Conservation (phyloP, 2,329 filamentous ascomycete species). For the Fusarium pininemorale region DNA sequence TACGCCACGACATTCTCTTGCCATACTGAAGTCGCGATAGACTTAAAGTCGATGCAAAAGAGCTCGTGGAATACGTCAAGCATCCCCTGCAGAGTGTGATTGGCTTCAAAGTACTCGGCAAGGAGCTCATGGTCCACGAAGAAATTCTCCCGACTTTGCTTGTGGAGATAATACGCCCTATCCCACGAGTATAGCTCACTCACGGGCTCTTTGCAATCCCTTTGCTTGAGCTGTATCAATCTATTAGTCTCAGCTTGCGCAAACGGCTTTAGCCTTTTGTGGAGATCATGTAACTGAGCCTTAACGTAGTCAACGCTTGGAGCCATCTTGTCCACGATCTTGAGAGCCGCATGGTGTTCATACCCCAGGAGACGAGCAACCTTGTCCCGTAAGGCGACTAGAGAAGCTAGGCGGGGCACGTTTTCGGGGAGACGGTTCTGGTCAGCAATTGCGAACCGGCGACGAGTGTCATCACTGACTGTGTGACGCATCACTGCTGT, state of each 20-base stretch:
- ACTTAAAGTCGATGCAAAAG: not conserved
- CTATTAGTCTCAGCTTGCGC: not conserved
- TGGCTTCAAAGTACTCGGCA: not conserved
- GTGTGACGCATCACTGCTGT: not conserved
- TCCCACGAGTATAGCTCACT: not conserved
- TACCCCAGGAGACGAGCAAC: not conserved
- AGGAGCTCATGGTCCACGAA: not conserved
- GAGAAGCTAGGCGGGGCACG: not conserved
- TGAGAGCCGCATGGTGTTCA: not conserved
- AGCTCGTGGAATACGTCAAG: not conserved
- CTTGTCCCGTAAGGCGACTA: not conserved
- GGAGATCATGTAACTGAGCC: not conserved
- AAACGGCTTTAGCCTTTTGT: not conserved
- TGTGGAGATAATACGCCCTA: not conserved
- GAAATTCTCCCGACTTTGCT: not conserved
- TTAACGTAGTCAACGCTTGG: not conserved
- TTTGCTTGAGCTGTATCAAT: not conserved
- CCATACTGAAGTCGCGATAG: not conserved
- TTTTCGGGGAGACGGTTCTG: not conserved
- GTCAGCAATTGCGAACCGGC: not conserved
- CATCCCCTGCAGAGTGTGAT: not conserved
- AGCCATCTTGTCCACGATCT: not conserved
- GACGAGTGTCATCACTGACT: not conserved
- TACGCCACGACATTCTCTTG: not conserved
- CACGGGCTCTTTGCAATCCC: rapidly evolving